These are phyloP conservation scores for Pleurotus cornucopiae DNA, from an alignment of 768 basidiomycete species.

Conservation along the genomic window DNA sequence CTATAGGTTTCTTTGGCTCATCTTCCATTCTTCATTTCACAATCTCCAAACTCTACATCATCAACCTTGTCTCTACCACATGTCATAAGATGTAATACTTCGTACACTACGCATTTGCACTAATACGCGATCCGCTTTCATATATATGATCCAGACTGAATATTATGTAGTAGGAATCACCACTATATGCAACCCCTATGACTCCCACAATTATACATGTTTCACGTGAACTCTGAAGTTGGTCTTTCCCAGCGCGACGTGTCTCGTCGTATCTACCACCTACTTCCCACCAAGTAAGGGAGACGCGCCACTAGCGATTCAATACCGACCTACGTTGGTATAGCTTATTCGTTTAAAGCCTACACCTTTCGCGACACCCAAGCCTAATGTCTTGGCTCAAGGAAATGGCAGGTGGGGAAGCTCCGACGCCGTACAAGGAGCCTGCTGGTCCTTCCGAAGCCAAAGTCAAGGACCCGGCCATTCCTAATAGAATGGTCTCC, in stretches of 20 bases:
- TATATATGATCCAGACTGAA: neutral
- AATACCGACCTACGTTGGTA: no score
- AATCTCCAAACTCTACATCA: conserved; percentile 5
- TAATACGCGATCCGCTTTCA: conserved; percentile 2
- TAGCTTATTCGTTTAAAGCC: no score
- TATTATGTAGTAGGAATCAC: conserved; percentile 8
- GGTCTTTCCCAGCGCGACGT: conserved; percentile 4
- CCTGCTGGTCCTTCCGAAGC: conserved; percentile 28
- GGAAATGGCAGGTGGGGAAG: conserved; percentile 37
- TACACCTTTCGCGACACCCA: neutral
- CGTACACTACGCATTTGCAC: neutral
- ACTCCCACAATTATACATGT: neutral
- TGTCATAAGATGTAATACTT: conserved; percentile 9
- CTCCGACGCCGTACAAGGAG: conserved; percentile 32
- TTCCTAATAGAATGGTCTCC: conserved; percentile 68
- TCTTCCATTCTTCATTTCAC: neutral
- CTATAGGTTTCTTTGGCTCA: conserved; percentile 2
- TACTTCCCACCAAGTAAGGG: neutral
- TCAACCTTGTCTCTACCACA: conserved; percentile 2
- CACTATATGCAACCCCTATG: conserved; percentile 5
- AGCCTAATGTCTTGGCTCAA: conserved; percentile 63
- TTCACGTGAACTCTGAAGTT: conserved; percentile 1
- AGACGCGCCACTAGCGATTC: neutral
- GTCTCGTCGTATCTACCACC: neutral
- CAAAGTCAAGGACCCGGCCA: conserved; percentile 57